Percentiles rank a stretch among this genome's conserved stretches.
Evolutionary conservation across 345 rosid genomes (phyloP).

Genomic region (Turritis glabra): DNA sequence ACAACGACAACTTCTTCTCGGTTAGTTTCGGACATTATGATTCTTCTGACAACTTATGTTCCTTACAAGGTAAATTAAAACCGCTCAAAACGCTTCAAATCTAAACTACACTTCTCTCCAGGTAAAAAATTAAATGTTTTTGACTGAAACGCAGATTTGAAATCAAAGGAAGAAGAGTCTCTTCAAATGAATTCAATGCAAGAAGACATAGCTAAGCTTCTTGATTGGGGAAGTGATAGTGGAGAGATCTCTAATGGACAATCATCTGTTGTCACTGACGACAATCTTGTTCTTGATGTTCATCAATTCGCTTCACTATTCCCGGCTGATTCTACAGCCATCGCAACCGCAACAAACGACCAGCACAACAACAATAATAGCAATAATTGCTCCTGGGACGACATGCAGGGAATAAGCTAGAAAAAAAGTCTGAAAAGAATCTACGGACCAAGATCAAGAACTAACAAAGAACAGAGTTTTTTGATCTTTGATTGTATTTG

Average conservation of each 20-base stretch:
- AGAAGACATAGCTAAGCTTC: conserved; percentile 53
- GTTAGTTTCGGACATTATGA: conserved; percentile 33
- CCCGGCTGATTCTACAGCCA: conserved; percentile 41
- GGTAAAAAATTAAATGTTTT: background rate
- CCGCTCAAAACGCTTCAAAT: background rate
- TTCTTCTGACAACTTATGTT: conserved; percentile 37
- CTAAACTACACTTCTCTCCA: background rate
- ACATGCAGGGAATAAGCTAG: conserved; percentile 53
- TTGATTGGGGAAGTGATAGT: conserved; percentile 51
- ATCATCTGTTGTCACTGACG: conserved; percentile 58
- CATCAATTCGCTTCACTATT: conserved; percentile 62
- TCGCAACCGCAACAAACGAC: conserved; percentile 7
- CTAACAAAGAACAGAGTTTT: conserved; percentile 4
- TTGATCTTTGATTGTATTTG: conserved; percentile 20
- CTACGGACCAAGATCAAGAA: conserved; percentile 8
- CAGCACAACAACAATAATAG: conserved; percentile 30
- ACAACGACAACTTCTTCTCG: conserved; percentile 43
- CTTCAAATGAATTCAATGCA: conserved; percentile 46
- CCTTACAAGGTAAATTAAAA: conserved; percentile 33
- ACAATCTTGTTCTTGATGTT: conserved; percentile 55
- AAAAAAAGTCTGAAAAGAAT: background rate
- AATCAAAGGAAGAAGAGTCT: conserved; percentile 44
- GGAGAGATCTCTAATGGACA: conserved; percentile 60
- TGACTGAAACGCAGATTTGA: conserved; percentile 35
- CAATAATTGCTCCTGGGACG: conserved; percentile 50